These are phyloP conservation scores for Ogataea methanolica DNA, from an alignment of 805 yeast species.

Conservation along the genomic window DNA sequence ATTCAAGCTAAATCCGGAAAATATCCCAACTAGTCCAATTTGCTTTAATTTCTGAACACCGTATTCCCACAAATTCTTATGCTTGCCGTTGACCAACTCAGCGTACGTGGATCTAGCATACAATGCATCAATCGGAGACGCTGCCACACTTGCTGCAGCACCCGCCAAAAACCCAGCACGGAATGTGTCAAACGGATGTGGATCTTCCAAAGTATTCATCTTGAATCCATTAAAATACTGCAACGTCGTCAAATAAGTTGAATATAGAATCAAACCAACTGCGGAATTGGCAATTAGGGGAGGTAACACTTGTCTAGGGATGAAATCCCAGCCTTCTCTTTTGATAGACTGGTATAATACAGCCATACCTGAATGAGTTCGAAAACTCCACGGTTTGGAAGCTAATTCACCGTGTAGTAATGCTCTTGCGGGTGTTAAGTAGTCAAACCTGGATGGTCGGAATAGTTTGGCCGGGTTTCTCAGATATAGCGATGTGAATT, in stretches of 20 bases:
- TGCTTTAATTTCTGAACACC: slow-evolving; percentile 63
- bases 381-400: slow-evolving; percentile 45
- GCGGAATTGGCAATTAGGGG: slow-evolving; percentile 85
- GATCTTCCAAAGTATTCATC: slow-evolving; percentile 22
- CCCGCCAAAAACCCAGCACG: slow-evolving; percentile 86
- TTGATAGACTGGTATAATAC: slow-evolving; percentile 65
- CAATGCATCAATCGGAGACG: slow-evolving; percentile 92
- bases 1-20: slow-evolving; percentile 83
- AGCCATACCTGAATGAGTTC: slow-evolving; percentile 78
- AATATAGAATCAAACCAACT: slow-evolving; percentile 82
- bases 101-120: slow-evolving; percentile 75
- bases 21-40: slow-evolving; percentile 78
- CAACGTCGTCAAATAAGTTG: slow-evolving; percentile 65
- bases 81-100: slow-evolving; percentile 63
- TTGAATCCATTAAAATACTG: slow-evolving; percentile 30
- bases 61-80: slow-evolving; percentile 73
- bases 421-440: slow-evolving; percentile 63
- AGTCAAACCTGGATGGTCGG: slow-evolving; percentile 87
- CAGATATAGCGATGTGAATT: slow-evolving; percentile 70
- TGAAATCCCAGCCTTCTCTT: slow-evolving; percentile 79
- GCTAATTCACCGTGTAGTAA: slow-evolving; percentile 40
- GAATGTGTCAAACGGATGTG: slow-evolving; percentile 52
- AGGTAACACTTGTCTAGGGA: slow-evolving; percentile 82
- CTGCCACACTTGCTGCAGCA: slow-evolving; percentile 79
- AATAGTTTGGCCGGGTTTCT: slow-evolving; percentile 83